Percentiles rank a stretch among this genome's conserved stretches.
Evolutionary conservation across 2,329 filamentous ascomycete species (phyloP).

Genomic region (Aureobasidium melanogenum): DNA sequence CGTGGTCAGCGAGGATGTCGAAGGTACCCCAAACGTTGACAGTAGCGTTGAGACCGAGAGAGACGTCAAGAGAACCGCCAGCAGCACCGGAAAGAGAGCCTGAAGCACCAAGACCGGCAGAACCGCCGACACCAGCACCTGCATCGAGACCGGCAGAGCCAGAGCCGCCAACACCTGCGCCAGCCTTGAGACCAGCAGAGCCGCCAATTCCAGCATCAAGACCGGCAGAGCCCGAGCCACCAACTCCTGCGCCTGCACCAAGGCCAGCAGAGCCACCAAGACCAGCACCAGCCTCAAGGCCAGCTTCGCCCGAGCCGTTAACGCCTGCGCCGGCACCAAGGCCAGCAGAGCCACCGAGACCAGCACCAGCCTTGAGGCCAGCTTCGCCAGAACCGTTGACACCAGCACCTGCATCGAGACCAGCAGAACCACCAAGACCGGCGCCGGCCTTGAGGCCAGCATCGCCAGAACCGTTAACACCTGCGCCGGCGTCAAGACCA

Average conservation of each 20-base stretch:
- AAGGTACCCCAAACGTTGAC: slow-evolving; percentile 5
- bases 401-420: slow-evolving; percentile 13
- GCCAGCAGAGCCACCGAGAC: slow-evolving; percentile 17
- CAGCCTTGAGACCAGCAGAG: slow-evolving; percentile 18
- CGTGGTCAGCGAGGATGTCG: slow-evolving; percentile 6
- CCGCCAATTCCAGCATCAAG: slow-evolving; percentile 27
- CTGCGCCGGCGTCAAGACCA: slow-evolving; percentile 22
- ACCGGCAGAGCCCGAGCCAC: slow-evolving; percentile 12
- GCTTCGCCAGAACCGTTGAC: no score
- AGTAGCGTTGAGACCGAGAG: neutral
- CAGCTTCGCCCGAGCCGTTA: neutral
- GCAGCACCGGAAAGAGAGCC: neutral
- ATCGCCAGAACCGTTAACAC: slow-evolving; percentile 21
- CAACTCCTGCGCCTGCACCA: slow-evolving; percentile 21
- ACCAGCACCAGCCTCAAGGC: slow-evolving; percentile 17
- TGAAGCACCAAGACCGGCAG: neutral
- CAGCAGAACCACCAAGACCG: slow-evolving; percentile 28
- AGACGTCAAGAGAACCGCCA: slow-evolving; percentile 1
- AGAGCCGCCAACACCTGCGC: neutral
- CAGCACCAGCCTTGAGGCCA: no score
- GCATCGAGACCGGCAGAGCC: neutral
- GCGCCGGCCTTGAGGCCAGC: slow-evolving; percentile 17
- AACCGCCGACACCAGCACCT: neutral
- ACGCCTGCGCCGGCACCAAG: slow-evolving; percentile 19
- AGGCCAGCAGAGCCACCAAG: slow-evolving; percentile 16